A percentile compares a stretch with the other conserved stretches of the same genome.
Conservation (phyloP, 139 green algal species). For the Parachlorella kessleri region DNA sequence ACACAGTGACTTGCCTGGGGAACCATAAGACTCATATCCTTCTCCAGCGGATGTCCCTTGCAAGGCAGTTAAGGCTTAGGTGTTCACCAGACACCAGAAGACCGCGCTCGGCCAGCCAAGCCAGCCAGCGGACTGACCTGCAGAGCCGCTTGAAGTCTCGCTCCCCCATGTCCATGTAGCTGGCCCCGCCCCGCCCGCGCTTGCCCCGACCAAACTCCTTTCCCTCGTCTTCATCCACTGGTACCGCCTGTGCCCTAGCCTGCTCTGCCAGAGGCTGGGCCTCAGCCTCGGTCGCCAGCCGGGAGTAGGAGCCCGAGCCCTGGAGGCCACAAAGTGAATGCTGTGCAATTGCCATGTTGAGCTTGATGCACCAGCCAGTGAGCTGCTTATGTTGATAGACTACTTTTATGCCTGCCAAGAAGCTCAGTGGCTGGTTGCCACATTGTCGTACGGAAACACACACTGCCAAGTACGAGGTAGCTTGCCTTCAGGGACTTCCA, state of each 20-base stretch:
- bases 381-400: too few relatives aligned
- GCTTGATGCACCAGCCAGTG: too few relatives aligned
- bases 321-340: too few relatives aligned
- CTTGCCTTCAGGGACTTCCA: not conserved
- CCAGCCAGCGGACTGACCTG: too few relatives aligned
- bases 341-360: too few relatives aligned
- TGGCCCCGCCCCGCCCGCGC: slow-evolving; percentile 14
- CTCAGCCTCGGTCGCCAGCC: slow-evolving; percentile 26
- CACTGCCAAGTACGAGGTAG: too few relatives aligned
- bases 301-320: not conserved
- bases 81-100: not conserved
- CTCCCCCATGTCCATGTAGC: slow-evolving; percentile 16
- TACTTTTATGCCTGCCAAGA: too few relatives aligned
- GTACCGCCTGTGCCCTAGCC: slow-evolving; percentile 10
- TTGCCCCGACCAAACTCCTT: slow-evolving; percentile 65
- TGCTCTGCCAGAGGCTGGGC: slow-evolving; percentile 11
- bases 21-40: not conserved
- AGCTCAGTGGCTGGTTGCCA: too few relatives aligned
- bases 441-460: too few relatives aligned
- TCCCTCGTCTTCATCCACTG: slow-evolving; percentile 40
- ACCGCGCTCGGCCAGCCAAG: too few relatives aligned
- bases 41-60: not conserved
- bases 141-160: slow-evolving; percentile 20
- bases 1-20: not conserved
- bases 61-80: not conserved